Conservation (phyloP, 768 basidiomycete genomes). For the Paxillus rubicundulus region DNA sequence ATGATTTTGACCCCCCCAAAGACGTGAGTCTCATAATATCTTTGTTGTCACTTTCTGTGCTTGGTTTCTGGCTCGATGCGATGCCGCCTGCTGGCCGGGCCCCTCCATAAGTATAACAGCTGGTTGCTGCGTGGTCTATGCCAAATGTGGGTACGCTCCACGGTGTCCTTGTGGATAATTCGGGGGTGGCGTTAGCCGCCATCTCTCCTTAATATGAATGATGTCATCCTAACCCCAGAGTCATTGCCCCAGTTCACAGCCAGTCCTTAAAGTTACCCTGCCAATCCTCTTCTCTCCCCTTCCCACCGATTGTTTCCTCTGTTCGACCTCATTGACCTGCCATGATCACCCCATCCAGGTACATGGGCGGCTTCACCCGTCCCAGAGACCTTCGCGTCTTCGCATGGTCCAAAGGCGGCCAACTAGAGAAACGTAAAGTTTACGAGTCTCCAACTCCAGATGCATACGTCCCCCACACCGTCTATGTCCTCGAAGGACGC, state of each 20-base stretch:
- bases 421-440: constrained; percentile 23
- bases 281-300: constrained; percentile 10
- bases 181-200: background rate
- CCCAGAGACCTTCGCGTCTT: constrained; percentile 36
- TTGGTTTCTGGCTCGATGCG: too few relatives aligned
- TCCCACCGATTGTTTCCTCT: background rate
- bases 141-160: background rate
- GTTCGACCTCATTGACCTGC: background rate
- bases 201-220: constrained; percentile 11
- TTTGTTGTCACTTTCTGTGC: too few relatives aligned
- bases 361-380: constrained; percentile 39
- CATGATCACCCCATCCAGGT: constrained; percentile 30
- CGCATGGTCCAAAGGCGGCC: constrained; percentile 37
- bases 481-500: constrained; percentile 38
- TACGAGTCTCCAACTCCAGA: constrained; percentile 32
- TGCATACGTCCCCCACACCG: constrained; percentile 40
- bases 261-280: background rate
- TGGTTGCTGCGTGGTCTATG: background rate
- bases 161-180: background rate
- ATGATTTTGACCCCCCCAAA: constrained; percentile 35
- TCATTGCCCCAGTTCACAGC: background rate
- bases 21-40: constrained; percentile 28
- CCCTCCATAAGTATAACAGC: background rate
- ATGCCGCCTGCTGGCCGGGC: background rate
- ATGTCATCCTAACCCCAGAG: constrained; percentile 22